Base-by-base conservation (phyloP, 177 flowering plant species). In the Tripterygium wilfordii region DNA sequence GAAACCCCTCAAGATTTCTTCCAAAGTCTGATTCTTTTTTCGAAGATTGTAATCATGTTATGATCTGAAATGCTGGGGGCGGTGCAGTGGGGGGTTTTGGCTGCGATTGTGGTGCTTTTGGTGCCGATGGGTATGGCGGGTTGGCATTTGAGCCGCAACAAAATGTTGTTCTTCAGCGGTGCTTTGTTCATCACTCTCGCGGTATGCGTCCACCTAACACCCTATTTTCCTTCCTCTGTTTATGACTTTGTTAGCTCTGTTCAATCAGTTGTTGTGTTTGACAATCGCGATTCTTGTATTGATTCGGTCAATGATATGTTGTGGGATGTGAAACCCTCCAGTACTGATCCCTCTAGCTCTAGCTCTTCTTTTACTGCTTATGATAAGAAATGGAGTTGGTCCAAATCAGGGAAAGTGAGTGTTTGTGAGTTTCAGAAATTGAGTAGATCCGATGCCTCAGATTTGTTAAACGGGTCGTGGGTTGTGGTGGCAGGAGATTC, bases 121-220 rank as follows among this genome's bases (percentile, higher is more conserved):
- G 86, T 91, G 2, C 98, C 96, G 12, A 85, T 91, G 90, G 88
- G 69, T 0, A 69, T 91, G 80, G 98, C 96, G 0, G 98, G 98
- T 1, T 91, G 79, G 83, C 96, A 88, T 53, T 65, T 91, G 30
- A 91, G 98, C 67, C 78, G 96, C 40, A 85, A 91, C 72, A 91
- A 82, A 69, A 69, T 85, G 73, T 80, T 91, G 16, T 91, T 91
- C 57, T 85, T 91, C 76, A 82, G 98, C 42, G 79, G 96, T 8
- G 88, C 87, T 12, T 77, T 91, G 37, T 91, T 91, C 65, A 83
- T 88, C 14, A 67, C 92, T 9, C 92, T 91, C 18, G 95, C 92
- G 25, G 82, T 91, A 17, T 72, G 82, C 30, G 88, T 91, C 51
- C 98, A 91, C 61, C 72, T 88, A 32, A 75, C 84, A 12, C 95